phyloP scores from a whole-genome alignment of 2,329 filamentous ascomycete genomes.

The Simplicillium sp. region DNA sequence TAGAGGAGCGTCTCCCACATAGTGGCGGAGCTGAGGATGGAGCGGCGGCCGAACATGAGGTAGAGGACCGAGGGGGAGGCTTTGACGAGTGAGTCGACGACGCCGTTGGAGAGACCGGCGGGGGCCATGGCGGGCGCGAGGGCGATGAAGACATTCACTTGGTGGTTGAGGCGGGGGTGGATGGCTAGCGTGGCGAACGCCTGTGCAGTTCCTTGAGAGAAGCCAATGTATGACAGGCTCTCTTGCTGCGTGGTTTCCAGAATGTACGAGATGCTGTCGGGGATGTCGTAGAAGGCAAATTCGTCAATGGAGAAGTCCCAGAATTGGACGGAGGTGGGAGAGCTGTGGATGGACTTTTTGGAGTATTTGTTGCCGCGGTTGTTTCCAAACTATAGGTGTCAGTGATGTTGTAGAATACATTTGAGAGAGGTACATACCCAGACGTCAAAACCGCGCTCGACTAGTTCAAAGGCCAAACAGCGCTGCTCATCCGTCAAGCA shows the following conservation, averaged over 20 bases:
- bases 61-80: slow-evolving; percentile 88
- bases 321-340: slow-evolving; percentile 68
- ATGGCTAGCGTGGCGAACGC: slow-evolving; percentile 91
- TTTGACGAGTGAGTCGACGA: slow-evolving; percentile 89
- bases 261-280: slow-evolving; percentile 88
- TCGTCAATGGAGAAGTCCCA: slow-evolving; percentile 99
- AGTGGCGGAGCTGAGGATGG: slow-evolving; percentile 83
- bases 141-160: slow-evolving; percentile 93
- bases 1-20: slow-evolving; percentile 98
- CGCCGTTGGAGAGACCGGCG: slow-evolving; percentile 76
- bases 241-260: slow-evolving; percentile 72
- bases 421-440: slow-evolving; percentile 52
- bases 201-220: slow-evolving; percentile 94
- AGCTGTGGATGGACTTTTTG: slow-evolving; percentile 75
- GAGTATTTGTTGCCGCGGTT: slow-evolving; percentile 99
- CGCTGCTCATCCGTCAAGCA: slow-evolving; percentile 79
- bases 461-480: slow-evolving; percentile 79
- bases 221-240: slow-evolving; percentile 90
- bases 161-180: slow-evolving; percentile 82
- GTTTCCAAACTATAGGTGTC: slow-evolving; percentile 65
- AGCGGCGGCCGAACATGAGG: slow-evolving; percentile 82
- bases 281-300: slow-evolving; percentile 96
- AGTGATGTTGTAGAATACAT: slow-evolving; percentile 9
- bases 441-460: slow-evolving; percentile 89
- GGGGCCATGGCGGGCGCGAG: slow-evolving; percentile 95